phyloP scores from a whole-genome alignment of 306 rosid genomes.

The Senna siamea region DNA sequence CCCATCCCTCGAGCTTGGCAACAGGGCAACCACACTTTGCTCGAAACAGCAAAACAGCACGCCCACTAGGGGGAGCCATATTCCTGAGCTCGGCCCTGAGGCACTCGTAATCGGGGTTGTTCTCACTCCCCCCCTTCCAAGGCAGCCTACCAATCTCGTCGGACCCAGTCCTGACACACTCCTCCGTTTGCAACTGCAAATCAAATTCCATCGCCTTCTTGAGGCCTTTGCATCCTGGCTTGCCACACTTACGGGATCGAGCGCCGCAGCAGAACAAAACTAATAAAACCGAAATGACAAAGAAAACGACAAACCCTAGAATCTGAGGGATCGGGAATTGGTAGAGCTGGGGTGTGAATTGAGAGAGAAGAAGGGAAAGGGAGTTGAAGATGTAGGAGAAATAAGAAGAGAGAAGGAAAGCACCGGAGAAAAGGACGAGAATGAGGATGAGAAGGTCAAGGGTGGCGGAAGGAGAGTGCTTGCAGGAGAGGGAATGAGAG shows the following conservation, averaged over 20 bases:
- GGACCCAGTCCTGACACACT: constrained; percentile 47
- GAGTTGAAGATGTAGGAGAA: constrained; percentile 89
- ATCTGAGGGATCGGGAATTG: constrained; percentile 51
- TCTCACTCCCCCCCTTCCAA: constrained; percentile 89
- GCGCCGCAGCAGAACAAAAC: constrained; percentile 69
- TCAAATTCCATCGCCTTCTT: constrained; percentile 92
- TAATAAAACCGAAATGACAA: constrained; percentile 38
- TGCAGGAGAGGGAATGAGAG: constrained; percentile 56
- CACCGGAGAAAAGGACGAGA: constrained; percentile 83
- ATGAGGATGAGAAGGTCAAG: constrained; percentile 86
- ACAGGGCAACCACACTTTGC: constrained; percentile 88
- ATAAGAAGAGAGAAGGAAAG: constrained; percentile 88
- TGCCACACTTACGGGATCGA: constrained; percentile 69
- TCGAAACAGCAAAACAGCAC: constrained; percentile 85
- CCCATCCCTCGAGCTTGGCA: constrained; percentile 95
- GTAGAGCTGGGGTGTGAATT: constrained; percentile 40
- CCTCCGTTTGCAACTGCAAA: constrained; percentile 78
- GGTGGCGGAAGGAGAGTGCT: constrained; percentile 66
- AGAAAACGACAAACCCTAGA: constrained; percentile 57
- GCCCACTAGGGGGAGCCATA: constrained; percentile 94
- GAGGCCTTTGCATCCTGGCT: constrained; percentile 68
- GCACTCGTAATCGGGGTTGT: constrained; percentile 87
- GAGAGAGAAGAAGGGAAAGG: constrained; percentile 76
- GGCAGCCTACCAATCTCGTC: constrained; percentile 75
- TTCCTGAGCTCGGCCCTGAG: constrained; percentile 80